Evolutionary conservation across 2,329 filamentous ascomycete species (phyloP).

Genomic region (Raffaelea albimanens): DNA sequence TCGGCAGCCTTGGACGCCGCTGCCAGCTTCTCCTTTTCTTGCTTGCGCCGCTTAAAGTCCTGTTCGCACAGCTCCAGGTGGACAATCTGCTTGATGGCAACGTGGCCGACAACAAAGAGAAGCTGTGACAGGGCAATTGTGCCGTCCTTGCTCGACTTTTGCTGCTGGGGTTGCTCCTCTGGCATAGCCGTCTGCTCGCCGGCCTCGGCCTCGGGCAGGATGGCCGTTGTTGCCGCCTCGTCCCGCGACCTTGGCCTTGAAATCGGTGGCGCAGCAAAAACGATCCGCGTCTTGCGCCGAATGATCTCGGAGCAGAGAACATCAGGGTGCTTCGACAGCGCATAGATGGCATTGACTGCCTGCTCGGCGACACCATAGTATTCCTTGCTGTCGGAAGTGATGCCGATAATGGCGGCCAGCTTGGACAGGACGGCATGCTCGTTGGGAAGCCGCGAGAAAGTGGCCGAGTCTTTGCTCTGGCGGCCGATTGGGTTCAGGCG

Average conservation of each 20-base stretch:
- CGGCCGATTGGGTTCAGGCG: slow-evolving; percentile 82
- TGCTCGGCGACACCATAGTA: slow-evolving; percentile 96
- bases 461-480: slow-evolving; percentile 63
- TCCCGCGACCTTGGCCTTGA: slow-evolving; percentile 36
- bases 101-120: slow-evolving; percentile 89
- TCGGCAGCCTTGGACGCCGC: slow-evolving; percentile 33
- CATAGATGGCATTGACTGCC: slow-evolving; percentile 90
- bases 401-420: slow-evolving; percentile 75
- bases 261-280: slow-evolving; percentile 48
- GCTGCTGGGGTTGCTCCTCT: slow-evolving; percentile 12
- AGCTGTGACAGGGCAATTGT: slow-evolving; percentile 78
- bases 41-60: slow-evolving; percentile 95
- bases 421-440: slow-evolving; percentile 80
- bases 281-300: slow-evolving; percentile 72
- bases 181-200: too few species aligned
- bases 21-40: slow-evolving; percentile 69
- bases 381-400: slow-evolving; percentile 82
- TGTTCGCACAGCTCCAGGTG: slow-evolving; percentile 95
- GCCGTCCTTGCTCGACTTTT: slow-evolving; percentile 50
- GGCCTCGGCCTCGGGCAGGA: slow-evolving; percentile 12
- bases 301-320: slow-evolving; percentile 86
- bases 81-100: slow-evolving; percentile 98
- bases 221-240: slow-evolving; percentile 15
- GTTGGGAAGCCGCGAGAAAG: slow-evolving; percentile 73
- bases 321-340: slow-evolving; percentile 88